Evolutionary conservation across 2,329 filamentous ascomycete genomes (phyloP).

Genomic region (Botrytis pseudocinerea): DNA sequence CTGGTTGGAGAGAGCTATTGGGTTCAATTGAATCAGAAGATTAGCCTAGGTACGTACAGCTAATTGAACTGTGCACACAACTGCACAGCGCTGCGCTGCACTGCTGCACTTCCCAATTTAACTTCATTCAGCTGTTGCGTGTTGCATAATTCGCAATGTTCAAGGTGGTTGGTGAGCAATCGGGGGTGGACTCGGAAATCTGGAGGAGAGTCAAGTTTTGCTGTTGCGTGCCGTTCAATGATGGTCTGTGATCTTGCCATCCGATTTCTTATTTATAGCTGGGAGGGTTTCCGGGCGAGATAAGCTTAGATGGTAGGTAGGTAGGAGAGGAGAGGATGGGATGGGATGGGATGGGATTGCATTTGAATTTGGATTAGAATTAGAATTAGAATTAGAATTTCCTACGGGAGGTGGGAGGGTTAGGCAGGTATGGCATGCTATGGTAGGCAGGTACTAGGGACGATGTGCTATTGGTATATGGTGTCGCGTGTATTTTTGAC

Average conservation of each 20-base stretch:
- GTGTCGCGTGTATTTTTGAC: constrained; percentile 9
- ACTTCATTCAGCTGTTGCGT: constrained; percentile 9
- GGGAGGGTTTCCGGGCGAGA: neutral
- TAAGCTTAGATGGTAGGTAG: neutral
- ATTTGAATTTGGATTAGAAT: too few species aligned
- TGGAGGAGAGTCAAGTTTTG: neutral
- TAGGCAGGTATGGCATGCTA: too few species aligned
- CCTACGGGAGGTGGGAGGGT: too few species aligned
- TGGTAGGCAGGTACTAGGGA: neutral
- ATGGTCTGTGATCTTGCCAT: neutral
- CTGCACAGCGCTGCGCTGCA: neutral
- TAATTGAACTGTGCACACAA: neutral
- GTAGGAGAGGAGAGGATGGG: neutral
- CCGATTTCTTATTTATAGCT: neutral
- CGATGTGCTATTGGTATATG: neutral
- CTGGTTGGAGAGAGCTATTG: neutral
- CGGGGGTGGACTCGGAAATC: neutral
- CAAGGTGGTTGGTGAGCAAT: neutral
- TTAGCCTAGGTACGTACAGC: constrained; percentile 4
- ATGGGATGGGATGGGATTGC: neutral
- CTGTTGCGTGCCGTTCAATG: neutral
- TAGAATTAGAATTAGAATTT: too few species aligned
- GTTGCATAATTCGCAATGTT: constrained; percentile 4
- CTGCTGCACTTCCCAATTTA: neutral
- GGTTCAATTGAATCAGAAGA: neutral